A percentile compares a stretch with the other conserved stretches of the same genome.
Conservation (phyloP, 108 stramenopile genomes). For the Seminavis robusta region DNA sequence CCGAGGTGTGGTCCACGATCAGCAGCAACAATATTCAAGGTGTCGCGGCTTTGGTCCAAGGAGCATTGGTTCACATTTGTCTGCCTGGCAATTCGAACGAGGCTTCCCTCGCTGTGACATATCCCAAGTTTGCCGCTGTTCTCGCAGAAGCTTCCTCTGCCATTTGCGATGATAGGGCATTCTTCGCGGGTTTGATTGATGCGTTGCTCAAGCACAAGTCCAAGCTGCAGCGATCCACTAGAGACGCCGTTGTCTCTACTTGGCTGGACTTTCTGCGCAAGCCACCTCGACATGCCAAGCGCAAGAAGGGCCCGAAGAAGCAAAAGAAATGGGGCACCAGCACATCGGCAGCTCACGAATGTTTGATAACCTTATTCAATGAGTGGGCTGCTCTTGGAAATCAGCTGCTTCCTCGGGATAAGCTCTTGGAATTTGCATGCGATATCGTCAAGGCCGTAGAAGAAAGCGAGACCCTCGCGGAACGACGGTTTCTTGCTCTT, state of each 20-base stretch:
- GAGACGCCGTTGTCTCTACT: slow-evolving; percentile 62
- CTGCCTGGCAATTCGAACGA: slow-evolving; percentile 76
- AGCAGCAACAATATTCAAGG: slow-evolving; percentile 44
- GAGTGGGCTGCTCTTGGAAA: slow-evolving; percentile 80
- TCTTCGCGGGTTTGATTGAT: slow-evolving; percentile 66
- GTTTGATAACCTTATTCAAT: slow-evolving; percentile 57
- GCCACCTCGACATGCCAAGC: no score
- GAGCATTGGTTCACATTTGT: slow-evolving; percentile 60
- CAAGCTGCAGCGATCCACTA: slow-evolving; percentile 53
- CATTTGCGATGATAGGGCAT: slow-evolving; percentile 57
- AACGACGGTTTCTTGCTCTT: slow-evolving; percentile 38
- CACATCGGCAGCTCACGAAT: slow-evolving; percentile 49
- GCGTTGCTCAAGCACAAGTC: slow-evolving; percentile 70
- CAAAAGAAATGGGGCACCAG: slow-evolving; percentile 26
- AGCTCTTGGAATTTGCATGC: slow-evolving; percentile 40
- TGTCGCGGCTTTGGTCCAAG: slow-evolving; percentile 55
- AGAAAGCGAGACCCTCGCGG: slow-evolving; percentile 14
- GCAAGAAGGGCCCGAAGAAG: not conserved
- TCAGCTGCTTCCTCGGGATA: slow-evolving; percentile 66
- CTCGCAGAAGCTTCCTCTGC: slow-evolving; percentile 44
- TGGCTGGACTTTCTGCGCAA: slow-evolving; percentile 60
- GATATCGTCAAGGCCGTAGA: slow-evolving; percentile 52
- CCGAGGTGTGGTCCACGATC: slow-evolving; percentile 18
- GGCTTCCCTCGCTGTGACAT: slow-evolving; percentile 53
- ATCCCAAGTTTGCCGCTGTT: slow-evolving; percentile 60